Evolutionary conservation across 345 rosid genomes (phyloP), one percentile per base, ranked within the genome.

Genomic region (Aegle marmelos): DNA sequence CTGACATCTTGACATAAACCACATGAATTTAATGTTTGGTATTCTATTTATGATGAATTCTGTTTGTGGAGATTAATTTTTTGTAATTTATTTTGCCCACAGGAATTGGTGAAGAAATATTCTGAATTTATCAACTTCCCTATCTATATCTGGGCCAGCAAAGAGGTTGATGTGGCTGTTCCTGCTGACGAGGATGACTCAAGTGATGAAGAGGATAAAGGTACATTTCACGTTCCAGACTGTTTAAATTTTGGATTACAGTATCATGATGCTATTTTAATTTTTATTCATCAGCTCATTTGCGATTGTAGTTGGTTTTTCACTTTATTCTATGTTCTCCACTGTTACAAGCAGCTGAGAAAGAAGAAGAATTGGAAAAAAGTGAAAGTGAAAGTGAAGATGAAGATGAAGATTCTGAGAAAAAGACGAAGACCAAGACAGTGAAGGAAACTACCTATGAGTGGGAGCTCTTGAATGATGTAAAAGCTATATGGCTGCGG

Each of bases 91-190:
- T 56, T 56, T 75, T 64, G 13, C 72, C 17, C 82, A 31, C 86
- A 96, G 99, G 99, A 96, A 5, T 83, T 96, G 90, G 99, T 96
- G 87, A 91, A 96, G 88, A 96, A 81, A 82, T 96, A 96, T 82
- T 96, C 98, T 72, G 98, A 96, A 86, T 96, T 96, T 84, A 96
- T 96, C 78, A 96, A 94, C 85, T 96, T 96, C 83, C 99, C 99
- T 7, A 96, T 96, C 75, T 68, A 79, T 82, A 86, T 94, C 58
- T 96, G 99, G 99, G 97, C 97, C 60, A 94, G 89, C 86, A 96
- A 94, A 80, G 98, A 96, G 88, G 87, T 91, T 78, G 99, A 96
- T 70, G 93, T 87, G 45, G 99, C 94, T 85, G 94, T 87, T 79
- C 97, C 98, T 57, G 89, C 86, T 16, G 97, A 96, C 45, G 99